Conservation (phyloP, 768 basidiomycete species). For the Pulveroboletus ravenelii region DNA sequence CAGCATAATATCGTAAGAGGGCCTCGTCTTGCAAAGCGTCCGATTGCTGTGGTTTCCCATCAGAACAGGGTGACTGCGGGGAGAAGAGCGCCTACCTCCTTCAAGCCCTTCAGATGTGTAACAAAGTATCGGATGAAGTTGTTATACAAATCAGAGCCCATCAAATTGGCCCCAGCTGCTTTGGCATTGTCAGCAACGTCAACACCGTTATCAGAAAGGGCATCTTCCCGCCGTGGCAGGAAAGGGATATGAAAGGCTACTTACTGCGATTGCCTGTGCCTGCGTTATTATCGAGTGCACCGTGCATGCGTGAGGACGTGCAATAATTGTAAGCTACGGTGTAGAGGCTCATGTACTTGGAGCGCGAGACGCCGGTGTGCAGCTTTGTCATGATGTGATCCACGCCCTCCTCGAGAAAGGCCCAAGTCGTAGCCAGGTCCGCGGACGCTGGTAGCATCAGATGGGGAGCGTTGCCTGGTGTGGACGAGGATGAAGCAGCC, state of each 20-base stretch:
- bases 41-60: constrained; percentile 48
- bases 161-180: constrained; percentile 85
- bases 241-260: constrained; percentile 24
- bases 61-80: constrained; percentile 11
- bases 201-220: constrained; percentile 19
- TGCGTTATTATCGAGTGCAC: constrained; percentile 34
- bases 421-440: constrained; percentile 83
- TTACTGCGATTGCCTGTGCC: constrained; percentile 51
- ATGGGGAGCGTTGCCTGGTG: constrained; percentile 30
- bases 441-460: constrained; percentile 63
- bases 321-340: constrained; percentile 99
- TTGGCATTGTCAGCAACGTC: constrained; percentile 14
- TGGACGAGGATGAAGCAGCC: constrained; percentile 28
- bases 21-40: constrained; percentile 82
- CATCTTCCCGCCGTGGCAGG: constrained; percentile 23
- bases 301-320: constrained; percentile 79
- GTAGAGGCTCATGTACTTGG: constrained; percentile 83
- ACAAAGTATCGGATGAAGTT: constrained; percentile 90
- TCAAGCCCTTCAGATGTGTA: constrained; percentile 63
- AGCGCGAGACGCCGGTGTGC: constrained; percentile 83
- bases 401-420: constrained; percentile 78
- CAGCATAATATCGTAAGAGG: constrained; percentile 84
- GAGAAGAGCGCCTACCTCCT: constrained; percentile 48
- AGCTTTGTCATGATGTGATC: constrained; percentile 92
- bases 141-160: constrained; percentile 97